These are phyloP conservation scores for Mucuna pruriens DNA, from an alignment of 306 rosid genomes.

Conservation along the genomic window DNA sequence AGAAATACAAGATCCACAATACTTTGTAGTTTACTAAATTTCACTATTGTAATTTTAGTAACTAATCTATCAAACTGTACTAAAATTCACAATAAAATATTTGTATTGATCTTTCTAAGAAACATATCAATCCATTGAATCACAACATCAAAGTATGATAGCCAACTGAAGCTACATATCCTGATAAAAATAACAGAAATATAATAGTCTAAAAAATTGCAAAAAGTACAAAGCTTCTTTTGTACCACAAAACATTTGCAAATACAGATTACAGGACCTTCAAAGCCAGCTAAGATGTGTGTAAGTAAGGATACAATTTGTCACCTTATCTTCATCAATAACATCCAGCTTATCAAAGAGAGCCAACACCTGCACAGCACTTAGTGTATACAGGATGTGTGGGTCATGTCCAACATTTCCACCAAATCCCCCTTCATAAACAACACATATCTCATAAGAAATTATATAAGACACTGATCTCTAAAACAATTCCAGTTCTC, in stretches of 20 bases:
- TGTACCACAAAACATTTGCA: neutral
- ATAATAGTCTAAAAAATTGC: neutral
- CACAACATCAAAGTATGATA: neutral
- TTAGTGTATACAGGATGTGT: constrained; percentile 76
- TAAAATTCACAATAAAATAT: neutral
- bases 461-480: neutral
- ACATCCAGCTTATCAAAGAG: constrained; percentile 69
- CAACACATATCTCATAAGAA: constrained; percentile 31
- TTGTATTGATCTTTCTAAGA: neutral
- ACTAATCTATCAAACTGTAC: constrained; percentile 18
- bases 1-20: constrained; percentile 41
- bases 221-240: neutral
- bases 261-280: neutral
- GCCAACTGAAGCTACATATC: neutral
- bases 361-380: constrained; percentile 86
- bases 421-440: constrained; percentile 74
- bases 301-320: constrained; percentile 83
- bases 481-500: neutral
- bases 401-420: constrained; percentile 93
- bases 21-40: neutral
- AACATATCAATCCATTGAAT: constrained; percentile 12
- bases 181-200: constrained; percentile 25
- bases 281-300: constrained; percentile 16
- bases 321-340: constrained; percentile 70
- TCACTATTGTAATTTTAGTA: neutral